Conservation (phyloP, 805 yeast species). For the Ogataea degrootiae region DNA sequence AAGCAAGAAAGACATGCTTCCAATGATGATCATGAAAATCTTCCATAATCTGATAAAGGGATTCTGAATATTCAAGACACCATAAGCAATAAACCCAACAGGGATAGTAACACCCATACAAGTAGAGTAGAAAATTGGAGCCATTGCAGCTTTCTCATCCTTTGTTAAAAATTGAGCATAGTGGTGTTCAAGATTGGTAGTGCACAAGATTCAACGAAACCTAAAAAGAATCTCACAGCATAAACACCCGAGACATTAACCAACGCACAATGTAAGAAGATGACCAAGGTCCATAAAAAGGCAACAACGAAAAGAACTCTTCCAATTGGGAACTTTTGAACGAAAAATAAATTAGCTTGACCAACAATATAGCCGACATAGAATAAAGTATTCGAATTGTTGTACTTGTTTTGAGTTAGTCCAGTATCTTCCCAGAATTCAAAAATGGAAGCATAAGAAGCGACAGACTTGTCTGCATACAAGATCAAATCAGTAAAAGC, state of each 20-base stretch:
- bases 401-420: constrained; percentile 36
- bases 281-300: constrained; percentile 37
- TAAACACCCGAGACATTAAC: constrained; percentile 41
- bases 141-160: constrained; percentile 41
- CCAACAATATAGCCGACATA: constrained; percentile 45
- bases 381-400: constrained; percentile 42
- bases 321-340: constrained; percentile 41
- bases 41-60: constrained; percentile 41
- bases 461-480: constrained; percentile 35
- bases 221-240: constrained; percentile 46
- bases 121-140: constrained; percentile 49
- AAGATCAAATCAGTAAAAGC: constrained; percentile 13
- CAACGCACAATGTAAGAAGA: constrained; percentile 41
- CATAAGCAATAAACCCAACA: constrained; percentile 35
- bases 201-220: constrained; percentile 43
- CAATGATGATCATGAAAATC: constrained; percentile 50
- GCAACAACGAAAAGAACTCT: constrained; percentile 32
- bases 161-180: constrained; percentile 45
- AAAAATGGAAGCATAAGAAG: constrained; percentile 32
- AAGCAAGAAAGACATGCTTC: constrained; percentile 45
- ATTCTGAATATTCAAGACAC: constrained; percentile 26
- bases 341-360: constrained; percentile 37
- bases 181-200: constrained; percentile 43
- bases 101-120: constrained; percentile 46
- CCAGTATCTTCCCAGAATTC: constrained; percentile 42